These are phyloP conservation scores for Plasmopara halstedii DNA, from an alignment of 352 stramenopile genomes.

Conservation along the genomic window DNA sequence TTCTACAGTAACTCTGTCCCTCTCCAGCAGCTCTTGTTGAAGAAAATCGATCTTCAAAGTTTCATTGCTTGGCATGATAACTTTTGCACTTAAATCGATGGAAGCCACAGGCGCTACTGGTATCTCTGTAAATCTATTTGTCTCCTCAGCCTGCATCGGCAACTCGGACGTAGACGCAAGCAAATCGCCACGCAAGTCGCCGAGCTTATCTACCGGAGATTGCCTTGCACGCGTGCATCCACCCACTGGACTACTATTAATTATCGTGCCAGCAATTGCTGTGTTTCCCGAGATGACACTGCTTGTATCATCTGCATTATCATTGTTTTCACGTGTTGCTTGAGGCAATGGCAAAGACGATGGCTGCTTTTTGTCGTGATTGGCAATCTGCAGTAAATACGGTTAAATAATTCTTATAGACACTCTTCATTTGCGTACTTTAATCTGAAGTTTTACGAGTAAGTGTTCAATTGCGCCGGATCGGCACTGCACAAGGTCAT, in stretches of 20 bases:
- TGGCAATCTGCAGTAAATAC: slow-evolving; percentile 51
- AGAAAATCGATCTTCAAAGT: slow-evolving; percentile 12
- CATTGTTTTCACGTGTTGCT: slow-evolving; percentile 9
- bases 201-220: slow-evolving; percentile 24
- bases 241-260: slow-evolving; percentile 8
- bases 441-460: slow-evolving; percentile 87
- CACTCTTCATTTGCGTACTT: slow-evolving; percentile 34
- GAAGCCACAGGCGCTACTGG: slow-evolving; percentile 12
- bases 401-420: not conserved
- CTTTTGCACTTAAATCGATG: slow-evolving; percentile 21
- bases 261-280: slow-evolving; percentile 17
- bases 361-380: slow-evolving; percentile 55
- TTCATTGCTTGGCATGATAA: slow-evolving; percentile 14
- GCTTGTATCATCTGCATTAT: slow-evolving; percentile 35
- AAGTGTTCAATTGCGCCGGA: slow-evolving; percentile 86
- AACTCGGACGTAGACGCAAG: slow-evolving; percentile 27
- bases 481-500: slow-evolving; percentile 87
- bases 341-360: slow-evolving; percentile 18
- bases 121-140: slow-evolving; percentile 8
- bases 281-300: slow-evolving; percentile 19
- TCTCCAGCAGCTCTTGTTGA: slow-evolving; percentile 47
- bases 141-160: slow-evolving; percentile 14
- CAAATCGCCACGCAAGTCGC: slow-evolving; percentile 32
- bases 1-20: slow-evolving; percentile 77
- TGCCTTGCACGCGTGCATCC: slow-evolving; percentile 9